Percentiles rank a stretch among this genome's conserved stretches.
These are phyloP conservation scores for Talaromyces sp. DNA, from an alignment of 2,329 filamentous ascomycete species.

Conservation along the genomic window DNA sequence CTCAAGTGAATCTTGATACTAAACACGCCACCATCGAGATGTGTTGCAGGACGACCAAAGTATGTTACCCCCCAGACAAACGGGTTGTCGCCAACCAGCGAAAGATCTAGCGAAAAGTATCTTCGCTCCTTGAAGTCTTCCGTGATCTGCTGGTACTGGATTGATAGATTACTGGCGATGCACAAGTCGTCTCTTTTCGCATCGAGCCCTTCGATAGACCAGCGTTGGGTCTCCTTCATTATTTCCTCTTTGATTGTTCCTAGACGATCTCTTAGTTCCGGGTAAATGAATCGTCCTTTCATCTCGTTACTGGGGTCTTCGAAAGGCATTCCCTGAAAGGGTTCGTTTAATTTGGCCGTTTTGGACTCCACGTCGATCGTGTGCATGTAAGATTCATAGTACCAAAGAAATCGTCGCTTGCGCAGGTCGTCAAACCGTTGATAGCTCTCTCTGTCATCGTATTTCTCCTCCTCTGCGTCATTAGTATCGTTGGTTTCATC, in stretches of 20 bases:
- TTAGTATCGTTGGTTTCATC: conserved; percentile 21
- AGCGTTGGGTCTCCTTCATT: conserved; percentile 64
- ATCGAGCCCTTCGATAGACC: conserved; percentile 64
- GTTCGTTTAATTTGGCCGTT: conserved; percentile 58
- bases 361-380: conserved; percentile 60
- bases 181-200: conserved; percentile 63
- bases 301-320: conserved; percentile 72
- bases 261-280: conserved; percentile 65
- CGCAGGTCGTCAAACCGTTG: conserved; percentile 86
- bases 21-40: conserved; percentile 87
- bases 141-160: conserved; percentile 78
- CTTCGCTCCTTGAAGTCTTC: conserved; percentile 68
- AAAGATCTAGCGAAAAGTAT: conserved; percentile 66
- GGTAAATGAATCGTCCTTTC: conserved; percentile 81
- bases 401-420: conserved; percentile 93
- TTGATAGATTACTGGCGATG: conserved; percentile 73
- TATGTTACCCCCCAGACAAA: conserved; percentile 87
- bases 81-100: conserved; percentile 73
- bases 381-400: conserved; percentile 78
- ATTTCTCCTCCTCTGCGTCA: conserved; percentile 40
- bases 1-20: conserved; percentile 74
- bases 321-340: conserved; percentile 82
- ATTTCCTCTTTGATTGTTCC: conserved; percentile 63
- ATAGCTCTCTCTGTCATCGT: conserved; percentile 55
- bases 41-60: conserved; percentile 87